phyloP scores from a whole-genome alignment of 1,284 basidiomycete genomes.

The Puccinia coronata region DNA sequence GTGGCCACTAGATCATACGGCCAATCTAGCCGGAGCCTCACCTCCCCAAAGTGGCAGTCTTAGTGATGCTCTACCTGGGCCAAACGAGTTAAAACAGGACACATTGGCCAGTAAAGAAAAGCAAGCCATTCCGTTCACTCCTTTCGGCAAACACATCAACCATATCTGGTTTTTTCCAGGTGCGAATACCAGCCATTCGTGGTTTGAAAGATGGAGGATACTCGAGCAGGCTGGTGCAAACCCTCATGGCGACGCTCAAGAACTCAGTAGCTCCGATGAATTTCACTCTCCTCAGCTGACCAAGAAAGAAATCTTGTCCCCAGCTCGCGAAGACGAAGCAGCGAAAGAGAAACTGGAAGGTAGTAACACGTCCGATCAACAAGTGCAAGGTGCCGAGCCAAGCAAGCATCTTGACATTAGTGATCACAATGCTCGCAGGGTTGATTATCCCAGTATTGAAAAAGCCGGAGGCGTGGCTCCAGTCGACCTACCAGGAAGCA shows the following conservation, averaged over 20 bases:
- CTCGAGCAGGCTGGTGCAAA: neutral
- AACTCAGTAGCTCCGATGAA: neutral
- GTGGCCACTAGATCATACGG: constrained; percentile 6
- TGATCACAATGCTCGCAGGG: neutral
- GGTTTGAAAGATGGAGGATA: constrained; percentile 25
- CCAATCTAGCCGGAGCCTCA: neutral
- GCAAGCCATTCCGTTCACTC: neutral
- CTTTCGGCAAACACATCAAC: constrained; percentile 1
- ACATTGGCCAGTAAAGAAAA: neutral
- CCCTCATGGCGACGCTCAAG: neutral
- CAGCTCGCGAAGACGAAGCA: neutral
- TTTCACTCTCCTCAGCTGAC: neutral
- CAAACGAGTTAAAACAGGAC: neutral
- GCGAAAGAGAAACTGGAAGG: neutral
- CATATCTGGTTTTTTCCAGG: constrained; percentile 34
- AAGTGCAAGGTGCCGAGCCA: too few relatives aligned
- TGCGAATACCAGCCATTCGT: constrained; percentile 11
- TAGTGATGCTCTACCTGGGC: neutral
- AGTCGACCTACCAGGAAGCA: neutral
- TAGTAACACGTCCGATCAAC: neutral
- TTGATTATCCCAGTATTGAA: too few relatives aligned
- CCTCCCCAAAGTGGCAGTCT: neutral
- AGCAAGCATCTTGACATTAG: neutral
- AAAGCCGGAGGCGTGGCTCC: too few relatives aligned
- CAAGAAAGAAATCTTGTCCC: neutral